Evolutionary conservation across 495 filamentous ascomycete species (phyloP).

Genomic region (Aspergillus taichungensis): DNA sequence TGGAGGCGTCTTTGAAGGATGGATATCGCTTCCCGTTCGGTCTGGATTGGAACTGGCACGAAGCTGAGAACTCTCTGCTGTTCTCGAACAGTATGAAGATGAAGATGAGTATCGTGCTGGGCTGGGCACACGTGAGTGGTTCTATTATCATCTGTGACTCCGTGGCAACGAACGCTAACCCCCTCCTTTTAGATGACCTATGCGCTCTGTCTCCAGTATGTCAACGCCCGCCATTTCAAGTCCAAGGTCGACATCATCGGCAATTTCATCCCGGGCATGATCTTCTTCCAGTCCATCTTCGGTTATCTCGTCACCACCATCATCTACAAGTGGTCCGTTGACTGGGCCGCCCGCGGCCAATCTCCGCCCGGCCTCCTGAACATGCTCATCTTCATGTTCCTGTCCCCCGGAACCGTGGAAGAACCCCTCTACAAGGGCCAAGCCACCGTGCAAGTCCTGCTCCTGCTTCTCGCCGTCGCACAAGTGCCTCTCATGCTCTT

Average conservation of each 20-base stretch:
- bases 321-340: slow-evolving; percentile 91
- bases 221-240: slow-evolving; percentile 93
- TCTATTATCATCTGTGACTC: neutral
- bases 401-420: slow-evolving; percentile 70
- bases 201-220: slow-evolving; percentile 82
- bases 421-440: slow-evolving; percentile 73
- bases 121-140: slow-evolving; percentile 71
- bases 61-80: slow-evolving; percentile 82
- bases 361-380: slow-evolving; percentile 83
- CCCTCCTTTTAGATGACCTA: slow-evolving; percentile 79
- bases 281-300: slow-evolving; percentile 99
- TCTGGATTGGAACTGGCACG: slow-evolving; percentile 95
- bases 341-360: slow-evolving; percentile 62
- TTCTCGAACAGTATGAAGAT: slow-evolving; percentile 99
- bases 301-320: slow-evolving; percentile 92
- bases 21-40: slow-evolving; percentile 89
- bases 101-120: slow-evolving; percentile 95
- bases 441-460: slow-evolving; percentile 57
- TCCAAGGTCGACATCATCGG: slow-evolving; percentile 89
- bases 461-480: slow-evolving; percentile 73
- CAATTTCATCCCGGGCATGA: slow-evolving; percentile 95
- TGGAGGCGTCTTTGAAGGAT: slow-evolving; percentile 56
- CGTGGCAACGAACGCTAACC: slow-evolving; percentile 4
- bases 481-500: slow-evolving; percentile 90
- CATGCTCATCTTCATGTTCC: slow-evolving; percentile 99